Evolutionary conservation across 2,329 filamentous ascomycete genomes (phyloP).

Genomic region (Xylaria sp.): DNA sequence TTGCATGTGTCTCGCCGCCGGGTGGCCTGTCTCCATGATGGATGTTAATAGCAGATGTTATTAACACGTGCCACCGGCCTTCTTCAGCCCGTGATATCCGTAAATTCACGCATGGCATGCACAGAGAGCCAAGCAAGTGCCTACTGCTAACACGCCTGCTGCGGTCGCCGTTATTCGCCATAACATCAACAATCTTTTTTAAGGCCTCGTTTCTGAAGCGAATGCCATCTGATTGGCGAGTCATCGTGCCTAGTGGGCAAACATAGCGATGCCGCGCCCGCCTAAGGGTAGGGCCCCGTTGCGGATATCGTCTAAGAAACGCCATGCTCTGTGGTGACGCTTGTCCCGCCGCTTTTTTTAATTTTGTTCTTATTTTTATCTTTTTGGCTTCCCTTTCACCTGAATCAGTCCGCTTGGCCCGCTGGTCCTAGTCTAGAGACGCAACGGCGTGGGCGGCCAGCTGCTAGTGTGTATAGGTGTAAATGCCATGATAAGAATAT

Average conservation of each 20-base stretch:
- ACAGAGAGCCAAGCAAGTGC: not conserved
- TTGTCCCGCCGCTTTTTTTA: conserved; percentile 22
- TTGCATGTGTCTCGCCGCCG: conserved; percentile 3
- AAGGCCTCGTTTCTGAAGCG: not conserved
- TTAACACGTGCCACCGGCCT: not conserved
- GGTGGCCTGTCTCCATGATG: not conserved
- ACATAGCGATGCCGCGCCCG: conserved; percentile 15
- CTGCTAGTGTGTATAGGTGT: not conserved
- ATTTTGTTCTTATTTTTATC: conserved; percentile 8
- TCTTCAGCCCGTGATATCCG: not conserved
- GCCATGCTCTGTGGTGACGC: conserved; percentile 15
- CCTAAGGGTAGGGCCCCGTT: conserved; percentile 9
- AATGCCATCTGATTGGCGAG: conserved; percentile 24
- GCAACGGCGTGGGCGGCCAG: conserved; percentile 10
- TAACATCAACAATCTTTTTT: conserved; percentile 9
- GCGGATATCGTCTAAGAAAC: conserved; percentile 21
- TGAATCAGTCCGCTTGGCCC: not conserved
- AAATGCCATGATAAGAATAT: conserved; percentile 30
- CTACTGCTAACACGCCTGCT: not conserved
- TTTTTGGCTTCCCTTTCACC: not conserved
- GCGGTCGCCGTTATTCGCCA: not conserved
- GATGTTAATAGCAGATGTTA: not conserved
- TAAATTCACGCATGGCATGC: not conserved
- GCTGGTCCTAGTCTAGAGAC: conserved; percentile 13
- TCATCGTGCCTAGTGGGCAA: not conserved